A percentile compares a stretch with the other conserved stretches of the same genome.
phyloP scores from a whole-genome alignment of 345 rosid species.

The Heritiera fomes region DNA sequence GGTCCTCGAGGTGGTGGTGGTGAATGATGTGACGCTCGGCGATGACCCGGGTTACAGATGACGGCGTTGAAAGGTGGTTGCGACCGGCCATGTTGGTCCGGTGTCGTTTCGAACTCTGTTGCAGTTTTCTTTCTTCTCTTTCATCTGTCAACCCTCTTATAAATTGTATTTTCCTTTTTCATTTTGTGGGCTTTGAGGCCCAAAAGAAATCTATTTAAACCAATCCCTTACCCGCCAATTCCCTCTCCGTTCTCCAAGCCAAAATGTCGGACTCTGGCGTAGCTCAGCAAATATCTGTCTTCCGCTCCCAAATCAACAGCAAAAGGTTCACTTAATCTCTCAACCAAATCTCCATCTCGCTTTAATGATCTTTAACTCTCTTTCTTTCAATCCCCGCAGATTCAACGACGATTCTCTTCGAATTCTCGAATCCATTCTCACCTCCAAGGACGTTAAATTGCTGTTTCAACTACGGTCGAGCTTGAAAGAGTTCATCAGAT shows the following conservation, averaged over 20 bases:
- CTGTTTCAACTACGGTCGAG: conserved; percentile 39
- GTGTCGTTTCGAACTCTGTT: neutral
- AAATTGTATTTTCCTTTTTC: neutral
- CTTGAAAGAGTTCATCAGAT: conserved; percentile 53
- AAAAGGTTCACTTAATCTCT: conserved; percentile 45
- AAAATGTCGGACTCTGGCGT: conserved; percentile 24
- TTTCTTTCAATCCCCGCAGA: conserved; percentile 36
- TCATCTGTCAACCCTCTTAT: neutral
- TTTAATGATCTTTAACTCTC: neutral
- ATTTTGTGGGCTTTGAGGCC: conserved; percentile 1
- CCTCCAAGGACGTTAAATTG: conserved; percentile 51
- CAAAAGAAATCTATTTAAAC: neutral
- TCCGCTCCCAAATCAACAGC: conserved; percentile 45
- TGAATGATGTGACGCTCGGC: conserved; percentile 11
- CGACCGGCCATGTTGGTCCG: conserved; percentile 20
- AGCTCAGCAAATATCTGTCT: conserved; percentile 41
- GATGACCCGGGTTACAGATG: neutral
- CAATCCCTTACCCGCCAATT: conserved; percentile 24
- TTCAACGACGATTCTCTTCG: conserved; percentile 58
- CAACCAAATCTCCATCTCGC: neutral
- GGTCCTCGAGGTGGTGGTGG: conserved; percentile 63
- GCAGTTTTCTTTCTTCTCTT: neutral
- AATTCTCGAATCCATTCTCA: conserved; percentile 55
- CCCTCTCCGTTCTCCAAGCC: neutral
- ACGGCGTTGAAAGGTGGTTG: conserved; percentile 2